These are phyloP conservation scores for Acmispon strigosus DNA, from an alignment of 306 rosid species.

Conservation along the genomic window DNA sequence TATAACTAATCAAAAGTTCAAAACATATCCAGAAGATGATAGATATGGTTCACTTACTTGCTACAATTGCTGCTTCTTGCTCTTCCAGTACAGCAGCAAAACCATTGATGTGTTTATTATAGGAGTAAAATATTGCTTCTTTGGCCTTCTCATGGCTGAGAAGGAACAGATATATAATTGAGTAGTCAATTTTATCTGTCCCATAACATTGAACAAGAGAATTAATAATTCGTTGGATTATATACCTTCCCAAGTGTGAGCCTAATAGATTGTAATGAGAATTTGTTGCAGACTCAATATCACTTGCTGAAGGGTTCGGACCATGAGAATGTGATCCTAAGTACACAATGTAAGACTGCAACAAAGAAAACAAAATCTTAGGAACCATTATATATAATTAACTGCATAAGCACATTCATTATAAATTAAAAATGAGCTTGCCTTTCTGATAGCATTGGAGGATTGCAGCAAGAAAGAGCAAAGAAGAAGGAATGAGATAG, in stretches of 20 bases:
- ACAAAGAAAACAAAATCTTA: neutral
- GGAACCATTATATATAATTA: neutral
- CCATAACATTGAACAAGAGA: neutral
- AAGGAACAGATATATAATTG: neutral
- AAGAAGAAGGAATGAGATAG: constrained; percentile 12
- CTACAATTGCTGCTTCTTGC: constrained; percentile 30
- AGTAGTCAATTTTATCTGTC: neutral
- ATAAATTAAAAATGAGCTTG: neutral
- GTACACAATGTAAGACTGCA: constrained; percentile 55
- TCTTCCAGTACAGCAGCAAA: constrained; percentile 48
- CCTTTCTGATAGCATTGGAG: constrained; percentile 19
- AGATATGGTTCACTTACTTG: constrained; percentile 27
- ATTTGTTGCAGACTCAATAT: constrained; percentile 21
- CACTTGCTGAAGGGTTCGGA: constrained; percentile 27
- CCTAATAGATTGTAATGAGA: constrained; percentile 36
- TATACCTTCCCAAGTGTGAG: constrained; percentile 45
- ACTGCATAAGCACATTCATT: no score
- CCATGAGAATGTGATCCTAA: constrained; percentile 57
- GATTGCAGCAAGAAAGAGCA: constrained; percentile 9
- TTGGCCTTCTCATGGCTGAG: constrained; percentile 41
- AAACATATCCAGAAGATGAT: neutral
- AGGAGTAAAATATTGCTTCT: constrained; percentile 44
- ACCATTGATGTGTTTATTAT: constrained; percentile 47
- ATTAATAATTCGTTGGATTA: neutral
- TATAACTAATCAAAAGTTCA: no score